Evolutionary conservation across 768 basidiomycete genomes (phyloP), one percentile per base, ranked within the genome.

Genomic region (Tephrocybe rancida): DNA sequence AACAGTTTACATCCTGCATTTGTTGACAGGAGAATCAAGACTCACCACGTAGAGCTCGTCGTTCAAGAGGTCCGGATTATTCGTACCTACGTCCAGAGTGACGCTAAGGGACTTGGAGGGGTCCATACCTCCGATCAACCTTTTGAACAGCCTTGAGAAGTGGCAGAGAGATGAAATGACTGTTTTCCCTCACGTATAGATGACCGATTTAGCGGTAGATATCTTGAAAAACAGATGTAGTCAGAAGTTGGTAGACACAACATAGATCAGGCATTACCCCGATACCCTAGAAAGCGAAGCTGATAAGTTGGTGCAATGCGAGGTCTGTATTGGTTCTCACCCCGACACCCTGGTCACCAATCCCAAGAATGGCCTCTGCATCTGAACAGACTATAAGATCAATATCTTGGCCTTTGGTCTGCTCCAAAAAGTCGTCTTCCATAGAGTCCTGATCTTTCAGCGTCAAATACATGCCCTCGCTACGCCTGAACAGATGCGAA

Each of bases 361-460:
- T 81, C 14, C 93, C 93, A 9, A 95, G 73, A 54, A 95, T 94
- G 0, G 90, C 89, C 61, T 93, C 92, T 3, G 87, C 83, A 65
- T 95, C 93, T 0, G 90, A 88, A 50, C 87, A 87, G 22, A 95
- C 90, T 46, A 95, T 77, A 21, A 95, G 74, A 55, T 94, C 87
- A 50, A 95, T 82, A 24, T 85, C 72, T 24, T 77, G 72, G 6
- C 80, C 83, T 29, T 71, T 73, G 1, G 81, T 86, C 61, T 84
- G 81, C 60, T 87, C 86, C 21, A 92, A 68, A 62, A 90, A 90
- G 56, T 86, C 85, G 56, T 85, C 78, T 61, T 92, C 89, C 87
- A 93, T 92, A 6, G 74, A 67, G 38, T 90, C 82, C 55, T 76
- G 71, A 56, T 86, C 67, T 0, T 81, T 71, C 56, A 84, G 85